These are phyloP conservation scores for Triticum dicoccoides DNA, from an alignment of 176 grass and related monocot genomes.

Conservation along the genomic window DNA sequence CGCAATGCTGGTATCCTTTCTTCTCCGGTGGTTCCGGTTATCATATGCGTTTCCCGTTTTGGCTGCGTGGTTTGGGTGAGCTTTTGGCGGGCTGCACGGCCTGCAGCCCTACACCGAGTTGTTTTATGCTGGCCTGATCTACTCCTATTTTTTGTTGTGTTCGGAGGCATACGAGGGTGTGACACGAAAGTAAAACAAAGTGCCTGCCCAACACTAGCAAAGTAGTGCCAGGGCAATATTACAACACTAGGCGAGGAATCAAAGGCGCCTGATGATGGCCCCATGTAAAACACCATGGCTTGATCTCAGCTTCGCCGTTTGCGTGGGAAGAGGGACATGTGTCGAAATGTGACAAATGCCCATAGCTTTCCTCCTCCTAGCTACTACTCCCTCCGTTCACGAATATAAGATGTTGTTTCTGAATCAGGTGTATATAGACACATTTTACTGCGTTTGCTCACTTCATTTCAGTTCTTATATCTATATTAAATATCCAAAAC, in stretches of 20 bases:
- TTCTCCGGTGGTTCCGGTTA: background rate
- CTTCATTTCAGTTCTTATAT: too few relatives aligned
- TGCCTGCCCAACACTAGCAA: background rate
- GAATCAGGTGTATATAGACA: too few relatives aligned
- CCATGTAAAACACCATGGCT: too few relatives aligned
- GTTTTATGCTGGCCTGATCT: slow-evolving; percentile 15
- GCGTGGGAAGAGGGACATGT: background rate
- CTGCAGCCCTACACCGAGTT: background rate
- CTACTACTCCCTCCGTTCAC: too few relatives aligned
- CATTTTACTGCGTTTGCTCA: too few relatives aligned
- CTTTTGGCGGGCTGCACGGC: background rate
- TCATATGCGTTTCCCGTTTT: background rate
- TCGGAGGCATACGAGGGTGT: background rate
- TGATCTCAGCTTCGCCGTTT: background rate
- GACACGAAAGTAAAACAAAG: slow-evolving; percentile 37
- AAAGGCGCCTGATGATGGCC: background rate
- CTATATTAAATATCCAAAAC: too few relatives aligned
- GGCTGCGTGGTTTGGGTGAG: background rate
- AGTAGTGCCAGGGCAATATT: background rate
- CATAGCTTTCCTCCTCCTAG: background rate
- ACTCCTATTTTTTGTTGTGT: background rate
- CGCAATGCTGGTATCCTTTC: background rate
- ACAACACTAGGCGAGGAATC: too few relatives aligned
- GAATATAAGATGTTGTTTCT: too few relatives aligned
- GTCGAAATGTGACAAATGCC: background rate